Percentiles rank a stretch among this genome's conserved stretches.
These are phyloP conservation scores for Boletellus sp. DNA, from an alignment of 768 basidiomycete species.

Conservation along the genomic window DNA sequence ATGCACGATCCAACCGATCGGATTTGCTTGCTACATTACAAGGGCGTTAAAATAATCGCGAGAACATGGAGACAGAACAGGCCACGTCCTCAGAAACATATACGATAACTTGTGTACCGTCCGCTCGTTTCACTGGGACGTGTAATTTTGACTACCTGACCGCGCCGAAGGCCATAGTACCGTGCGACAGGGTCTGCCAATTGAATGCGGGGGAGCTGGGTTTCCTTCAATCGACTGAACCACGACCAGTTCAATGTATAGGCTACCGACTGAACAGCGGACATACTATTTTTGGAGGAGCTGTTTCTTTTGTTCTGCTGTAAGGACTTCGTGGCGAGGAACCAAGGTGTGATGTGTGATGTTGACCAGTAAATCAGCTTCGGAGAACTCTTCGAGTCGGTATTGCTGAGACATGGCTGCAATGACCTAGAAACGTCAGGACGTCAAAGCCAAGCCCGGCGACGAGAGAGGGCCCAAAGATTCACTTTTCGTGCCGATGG, in stretches of 20 bases:
- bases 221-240: slow-evolving; percentile 90
- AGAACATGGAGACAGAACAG: not conserved
- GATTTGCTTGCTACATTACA: slow-evolving; percentile 14
- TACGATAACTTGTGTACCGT: slow-evolving; percentile 87
- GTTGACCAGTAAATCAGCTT: slow-evolving; percentile 94
- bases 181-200: slow-evolving; percentile 95
- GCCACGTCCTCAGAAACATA: slow-evolving; percentile 60
- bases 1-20: slow-evolving; percentile 4
- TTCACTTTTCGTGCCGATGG: slow-evolving; percentile 91
- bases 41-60: not conserved
- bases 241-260: slow-evolving; percentile 5
- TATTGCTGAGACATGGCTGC: slow-evolving; percentile 84
- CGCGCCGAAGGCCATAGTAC: slow-evolving; percentile 93
- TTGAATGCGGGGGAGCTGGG: slow-evolving; percentile 96
- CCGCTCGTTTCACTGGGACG: slow-evolving; percentile 96
- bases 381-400: slow-evolving; percentile 92
- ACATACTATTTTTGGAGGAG: slow-evolving; percentile 91
- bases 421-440: slow-evolving; percentile 62
- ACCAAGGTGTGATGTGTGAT: slow-evolving; percentile 96
- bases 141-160: slow-evolving; percentile 98
- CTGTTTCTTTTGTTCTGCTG: slow-evolving; percentile 78
- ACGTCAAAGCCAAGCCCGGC: not conserved
- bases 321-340: slow-evolving; percentile 86
- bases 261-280: not conserved
- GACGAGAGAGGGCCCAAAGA: not conserved